Base-by-base conservation (phyloP, 371 early-diverging fungal genomes). In the Saksenaea oblongispora region DNA sequence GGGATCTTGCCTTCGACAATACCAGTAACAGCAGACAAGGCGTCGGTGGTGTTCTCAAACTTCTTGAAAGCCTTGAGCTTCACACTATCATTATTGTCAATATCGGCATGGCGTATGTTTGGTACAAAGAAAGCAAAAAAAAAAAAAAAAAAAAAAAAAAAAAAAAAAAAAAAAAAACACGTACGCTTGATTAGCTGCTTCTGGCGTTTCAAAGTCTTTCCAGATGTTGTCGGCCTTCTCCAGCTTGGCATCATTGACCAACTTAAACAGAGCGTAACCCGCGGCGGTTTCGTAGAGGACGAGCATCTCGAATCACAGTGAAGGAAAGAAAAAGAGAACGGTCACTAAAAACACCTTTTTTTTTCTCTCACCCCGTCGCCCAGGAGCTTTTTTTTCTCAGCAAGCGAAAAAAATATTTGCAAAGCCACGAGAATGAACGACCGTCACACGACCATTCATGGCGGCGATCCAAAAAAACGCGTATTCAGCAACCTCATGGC, bases 21-120 rank as follows among this genome's bases (percentile, higher is more conserved):
- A 62, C 93, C 95, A n/a, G 95, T 95, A 61, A 93, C 94, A 18
- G 97, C 96, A 56, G 94, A 87, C 74, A 99, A 84, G 26, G 98
- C 97, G 70, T 96, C 97, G 60, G 93, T 93, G 41, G 97, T 98
- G 87, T 95, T 96, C 74, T 95, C 96, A 73, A 98, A 99, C 82
- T 96, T 97, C 68, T 91, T 87, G 84, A 96, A 96, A 59, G 95
- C 94, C 76, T 94, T 85, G 64, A 98, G 87, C 87, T 97, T 96
- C 58, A 96, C 85, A 61, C 93, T 93, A 67, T 47, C 17, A 51
- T 59, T 34, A 59, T 31, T 31, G 2, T 31, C 42, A 34, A 39
- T 37, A 37, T 22, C 14, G 15, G 53, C 35, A 34, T 27, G 27
- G 17, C 56, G 28, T 26, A 27, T 39, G 27, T 28, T 15, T 14